Evolutionary conservation across 2,329 filamentous ascomycete genomes (phyloP), one percentile per base, ranked within the genome.

Genomic region (Epichloe coenophiala): DNA sequence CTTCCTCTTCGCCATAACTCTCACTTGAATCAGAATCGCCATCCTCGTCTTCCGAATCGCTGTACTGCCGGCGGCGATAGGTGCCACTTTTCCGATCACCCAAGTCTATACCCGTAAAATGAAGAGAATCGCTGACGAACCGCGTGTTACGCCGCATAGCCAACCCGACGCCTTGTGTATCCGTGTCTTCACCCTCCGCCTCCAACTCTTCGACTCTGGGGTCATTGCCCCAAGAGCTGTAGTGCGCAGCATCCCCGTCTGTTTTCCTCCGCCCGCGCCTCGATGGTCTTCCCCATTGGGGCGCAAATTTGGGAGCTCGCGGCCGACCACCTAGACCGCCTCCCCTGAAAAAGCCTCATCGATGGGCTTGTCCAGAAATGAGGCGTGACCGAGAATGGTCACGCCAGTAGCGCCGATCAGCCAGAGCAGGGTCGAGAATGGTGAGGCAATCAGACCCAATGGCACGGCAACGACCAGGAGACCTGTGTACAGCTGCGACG

Each of bases 301-400:
- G 89, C 89, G 85, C 83, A 78, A 71, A 73, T 82, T 83, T 77
- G 80, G 90, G 91, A 95, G 90, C 85, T 93, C 86, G 93, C 93
- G 91, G 91, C 88, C 91, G 93, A 97, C 90, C 90, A 94, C 80
- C 83, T 97, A 98, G 86, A 98, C 93, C 90, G 93, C 91, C 91
- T 98, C 93, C 90, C 93, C 93, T 79, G 91, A 96, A 96, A 98
- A 98, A 96, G 90, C 90, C 90, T 94, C 91, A 83, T 97, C 93
- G 76, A 97, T 95, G 53, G 91, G 91, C 80, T 95, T 96, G 69
- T 97, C 91, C 85, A 97, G 83, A 67, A 97, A 81, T 56, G 89
- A 79, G 60, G 93, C 93, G 73, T 98, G 93, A 71, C 93, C 93
- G 59, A 97, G 75, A 59, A 97, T 94, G 66, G 84, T 87, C 67